These are phyloP conservation scores for Pneumocystis jirovecii DNA, from an alignment of 1,139 yeast species.

Conservation along the genomic window DNA sequence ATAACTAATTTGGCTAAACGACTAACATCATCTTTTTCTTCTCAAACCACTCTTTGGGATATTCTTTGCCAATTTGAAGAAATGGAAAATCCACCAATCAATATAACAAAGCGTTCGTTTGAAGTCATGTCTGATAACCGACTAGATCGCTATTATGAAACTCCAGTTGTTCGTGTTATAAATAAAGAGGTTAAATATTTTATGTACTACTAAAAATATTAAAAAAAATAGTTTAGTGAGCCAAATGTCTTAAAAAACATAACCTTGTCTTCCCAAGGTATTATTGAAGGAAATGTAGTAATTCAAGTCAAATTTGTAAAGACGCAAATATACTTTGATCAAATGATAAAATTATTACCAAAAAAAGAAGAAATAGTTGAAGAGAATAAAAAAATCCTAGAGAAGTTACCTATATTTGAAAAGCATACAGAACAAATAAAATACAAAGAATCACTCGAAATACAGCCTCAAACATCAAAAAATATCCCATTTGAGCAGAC, in stretches of 20 bases:
- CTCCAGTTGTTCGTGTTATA: slow-evolving; percentile 8
- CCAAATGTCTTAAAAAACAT: background rate
- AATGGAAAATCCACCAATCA: background rate
- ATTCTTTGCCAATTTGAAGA: slow-evolving; percentile 3
- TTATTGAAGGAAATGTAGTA: slow-evolving; percentile 3
- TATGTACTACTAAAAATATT: background rate
- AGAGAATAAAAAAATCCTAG: background rate
- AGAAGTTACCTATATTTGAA: background rate
- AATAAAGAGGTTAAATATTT: slow-evolving; percentile 4
- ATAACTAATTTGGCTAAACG: slow-evolving; percentile 2
- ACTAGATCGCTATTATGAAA: slow-evolving; percentile 2
- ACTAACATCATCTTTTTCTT: background rate
- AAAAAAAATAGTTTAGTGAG: background rate
- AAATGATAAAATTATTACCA: background rate
- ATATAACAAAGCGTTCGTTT: background rate
- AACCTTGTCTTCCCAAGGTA: slow-evolving; percentile 5
- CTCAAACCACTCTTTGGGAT: slow-evolving; percentile 3
- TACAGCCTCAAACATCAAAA: background rate
- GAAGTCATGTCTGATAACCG: background rate
- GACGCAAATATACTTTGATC: slow-evolving; percentile 1
- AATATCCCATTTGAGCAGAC: background rate
- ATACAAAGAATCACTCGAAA: background rate
- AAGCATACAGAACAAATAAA: background rate
- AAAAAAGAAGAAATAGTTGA: background rate
- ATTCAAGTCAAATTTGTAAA: slow-evolving; percentile 6